Evolutionary conservation across 2,329 filamentous ascomycete species (phyloP).

Genomic region (Zymoseptoria tritici): DNA sequence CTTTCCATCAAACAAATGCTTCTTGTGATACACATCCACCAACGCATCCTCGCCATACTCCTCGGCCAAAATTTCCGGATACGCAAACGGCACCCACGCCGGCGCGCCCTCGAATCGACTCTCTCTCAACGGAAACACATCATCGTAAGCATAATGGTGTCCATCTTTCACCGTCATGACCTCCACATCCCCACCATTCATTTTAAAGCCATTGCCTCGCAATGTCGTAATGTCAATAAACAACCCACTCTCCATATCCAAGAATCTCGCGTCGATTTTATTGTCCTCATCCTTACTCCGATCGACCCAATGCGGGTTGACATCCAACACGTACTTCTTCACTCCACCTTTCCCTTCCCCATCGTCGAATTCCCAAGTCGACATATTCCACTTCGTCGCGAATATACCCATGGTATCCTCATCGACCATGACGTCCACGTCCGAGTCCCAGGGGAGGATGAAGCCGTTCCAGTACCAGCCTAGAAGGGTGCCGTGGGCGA

Average conservation of each 20-base stretch:
- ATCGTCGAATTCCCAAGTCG: slow-evolving; percentile 41
- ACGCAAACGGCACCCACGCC: slow-evolving; percentile 51
- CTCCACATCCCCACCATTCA: slow-evolving; percentile 33
- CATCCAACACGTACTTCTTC: slow-evolving; percentile 48
- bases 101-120: slow-evolving; percentile 47
- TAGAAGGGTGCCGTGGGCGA: slow-evolving; percentile 55
- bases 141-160: slow-evolving; percentile 46
- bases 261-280: slow-evolving; percentile 55
- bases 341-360: slow-evolving; percentile 11
- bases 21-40: slow-evolving; percentile 39
- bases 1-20: slow-evolving; percentile 35
- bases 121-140: slow-evolving; percentile 52
- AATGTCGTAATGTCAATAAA: slow-evolving; percentile 57
- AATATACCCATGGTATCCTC: slow-evolving; percentile 49
- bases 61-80: slow-evolving; percentile 45
- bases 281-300: slow-evolving; percentile 44
- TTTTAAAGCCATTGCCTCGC: slow-evolving; percentile 35
- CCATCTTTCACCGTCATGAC: slow-evolving; percentile 51
- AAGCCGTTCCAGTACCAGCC: slow-evolving; percentile 58
- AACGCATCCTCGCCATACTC: slow-evolving; percentile 49
- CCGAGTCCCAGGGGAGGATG: slow-evolving; percentile 56
- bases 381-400: slow-evolving; percentile 56
- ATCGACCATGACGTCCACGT: slow-evolving; percentile 53
- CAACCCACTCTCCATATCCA: slow-evolving; percentile 51
- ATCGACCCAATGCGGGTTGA: slow-evolving; percentile 50